Percentiles rank a stretch among this genome's conserved stretches.
phyloP scores from a whole-genome alignment of 495 filamentous ascomycete genomes.

The Aspergillus conjunctus region DNA sequence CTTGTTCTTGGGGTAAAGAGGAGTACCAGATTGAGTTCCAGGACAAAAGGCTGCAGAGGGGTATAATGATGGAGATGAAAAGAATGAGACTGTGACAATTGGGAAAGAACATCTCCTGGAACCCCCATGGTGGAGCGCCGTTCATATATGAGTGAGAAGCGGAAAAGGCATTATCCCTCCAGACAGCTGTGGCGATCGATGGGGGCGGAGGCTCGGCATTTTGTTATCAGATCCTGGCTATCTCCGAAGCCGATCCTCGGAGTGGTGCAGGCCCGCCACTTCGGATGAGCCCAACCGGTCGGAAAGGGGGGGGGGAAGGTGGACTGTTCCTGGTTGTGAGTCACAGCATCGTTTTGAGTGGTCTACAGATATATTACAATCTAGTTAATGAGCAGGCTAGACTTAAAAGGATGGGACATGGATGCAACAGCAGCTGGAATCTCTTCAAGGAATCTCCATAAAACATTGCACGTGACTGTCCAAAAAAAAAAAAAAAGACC shows the following conservation, averaged over 20 bases:
- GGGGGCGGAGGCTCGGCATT: background rate
- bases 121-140: background rate
- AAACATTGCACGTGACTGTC: too few relatives aligned
- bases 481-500: too few relatives aligned
- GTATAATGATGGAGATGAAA: background rate
- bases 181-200: slow-evolving; percentile 1
- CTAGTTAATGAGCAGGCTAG: too few relatives aligned
- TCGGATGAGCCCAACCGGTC: background rate
- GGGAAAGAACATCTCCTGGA: background rate
- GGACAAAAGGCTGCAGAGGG: background rate
- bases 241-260: slow-evolving; percentile 12
- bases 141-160: slow-evolving; percentile 7
- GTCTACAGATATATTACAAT: too few relatives aligned
- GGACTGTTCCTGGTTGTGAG: too few relatives aligned
- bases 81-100: background rate
- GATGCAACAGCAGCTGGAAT: too few relatives aligned
- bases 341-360: too few relatives aligned
- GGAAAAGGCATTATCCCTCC: slow-evolving; percentile 19
- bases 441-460: too few relatives aligned
- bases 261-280: background rate
- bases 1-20: background rate
- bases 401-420: too few relatives aligned
- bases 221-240: slow-evolving; percentile 19
- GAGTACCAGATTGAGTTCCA: background rate
- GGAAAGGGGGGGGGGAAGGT: too few relatives aligned